Evolutionary conservation across 2,329 filamentous ascomycete species (phyloP), one percentile per base, ranked within the genome.

Genomic region (Fusarium pseudonygamai): DNA sequence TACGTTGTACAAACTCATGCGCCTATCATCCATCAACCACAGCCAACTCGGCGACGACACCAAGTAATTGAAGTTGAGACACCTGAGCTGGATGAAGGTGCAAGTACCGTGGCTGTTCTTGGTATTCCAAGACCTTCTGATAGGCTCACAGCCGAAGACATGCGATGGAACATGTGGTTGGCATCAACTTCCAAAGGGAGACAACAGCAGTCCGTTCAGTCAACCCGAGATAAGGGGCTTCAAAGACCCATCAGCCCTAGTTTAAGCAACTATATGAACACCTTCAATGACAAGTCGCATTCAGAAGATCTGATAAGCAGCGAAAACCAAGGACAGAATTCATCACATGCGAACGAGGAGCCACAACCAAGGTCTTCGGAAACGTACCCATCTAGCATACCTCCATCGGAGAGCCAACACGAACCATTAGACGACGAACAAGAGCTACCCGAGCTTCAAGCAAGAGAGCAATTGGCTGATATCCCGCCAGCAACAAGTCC

Each of bases 11-110:
- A 49, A 9, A 73, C 75, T 14, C 67, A 62, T 9, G 67, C 71
- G 15, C 42, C 59, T 36, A 49, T 71, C 14, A 72, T 79, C n/a
- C 65, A 79, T 32, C 78, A 81, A 20, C 79, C 80, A 36, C 77
- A 72, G 30, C 79, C 79, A 15, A 61, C 65, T 15, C 65, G 74
- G 36, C 62, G 59, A 42, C 60, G 36, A n/a, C 58, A 60, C 16
- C 28, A 36, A 5, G 34, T 75, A n/a, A 49, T 77, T 28, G 60
- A 67, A 36, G 46, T 66, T 22, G 42, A 52, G 13, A 74, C 75
- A 26, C 70, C 75, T 18, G 61, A 60, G 13, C 15, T 43, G 6
- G 49, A 75, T 22, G 70, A 72, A 12, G 37, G 57, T 36, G 43
- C 50, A 16, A 79, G 77, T 43, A 58, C 42, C 3, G 36, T 58